Percentiles rank a stretch among this genome's conserved stretches.
phyloP scores from a whole-genome alignment of 2,329 filamentous ascomycete genomes.

The Diplodia sapinea region DNA sequence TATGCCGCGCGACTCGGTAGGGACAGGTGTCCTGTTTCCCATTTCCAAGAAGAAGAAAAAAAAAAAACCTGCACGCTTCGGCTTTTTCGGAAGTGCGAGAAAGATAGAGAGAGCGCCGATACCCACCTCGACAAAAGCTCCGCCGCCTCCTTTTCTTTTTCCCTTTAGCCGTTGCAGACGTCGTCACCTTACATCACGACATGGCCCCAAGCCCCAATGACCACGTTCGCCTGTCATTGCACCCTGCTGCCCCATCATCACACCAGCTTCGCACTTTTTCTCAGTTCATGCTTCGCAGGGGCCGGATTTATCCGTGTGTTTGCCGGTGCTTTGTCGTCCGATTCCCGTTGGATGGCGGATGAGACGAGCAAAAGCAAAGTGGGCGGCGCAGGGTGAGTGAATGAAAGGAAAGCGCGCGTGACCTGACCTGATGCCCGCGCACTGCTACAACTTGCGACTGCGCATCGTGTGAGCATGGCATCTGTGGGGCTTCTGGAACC shows the following conservation, averaged over 20 bases:
- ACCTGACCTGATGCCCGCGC: background rate
- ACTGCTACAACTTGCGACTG: background rate
- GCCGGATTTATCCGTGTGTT: background rate
- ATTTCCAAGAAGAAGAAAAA: background rate
- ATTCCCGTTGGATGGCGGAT: too few species aligned
- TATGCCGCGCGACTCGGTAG: too few species aligned
- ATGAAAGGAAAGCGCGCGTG: background rate
- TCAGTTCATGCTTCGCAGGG: background rate
- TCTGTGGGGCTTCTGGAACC: background rate
- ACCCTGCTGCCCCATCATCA: background rate
- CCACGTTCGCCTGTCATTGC: background rate
- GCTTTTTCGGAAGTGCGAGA: background rate
- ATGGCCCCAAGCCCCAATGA: background rate
- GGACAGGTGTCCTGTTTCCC: background rate
- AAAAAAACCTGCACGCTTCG: too few species aligned
- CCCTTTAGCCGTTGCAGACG: background rate
- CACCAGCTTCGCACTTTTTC: background rate
- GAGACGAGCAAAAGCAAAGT: background rate
- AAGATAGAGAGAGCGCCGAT: background rate
- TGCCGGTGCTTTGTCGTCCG: too few species aligned
- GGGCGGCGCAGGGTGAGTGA: too few species aligned
- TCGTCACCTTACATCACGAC: conserved; percentile 19
- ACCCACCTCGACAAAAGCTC: background rate
- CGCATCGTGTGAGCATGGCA: background rate
- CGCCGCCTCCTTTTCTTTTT: background rate